Conservation (phyloP, 2,329 filamentous ascomycete genomes). For the Aspergillus luchuensis region DNA sequence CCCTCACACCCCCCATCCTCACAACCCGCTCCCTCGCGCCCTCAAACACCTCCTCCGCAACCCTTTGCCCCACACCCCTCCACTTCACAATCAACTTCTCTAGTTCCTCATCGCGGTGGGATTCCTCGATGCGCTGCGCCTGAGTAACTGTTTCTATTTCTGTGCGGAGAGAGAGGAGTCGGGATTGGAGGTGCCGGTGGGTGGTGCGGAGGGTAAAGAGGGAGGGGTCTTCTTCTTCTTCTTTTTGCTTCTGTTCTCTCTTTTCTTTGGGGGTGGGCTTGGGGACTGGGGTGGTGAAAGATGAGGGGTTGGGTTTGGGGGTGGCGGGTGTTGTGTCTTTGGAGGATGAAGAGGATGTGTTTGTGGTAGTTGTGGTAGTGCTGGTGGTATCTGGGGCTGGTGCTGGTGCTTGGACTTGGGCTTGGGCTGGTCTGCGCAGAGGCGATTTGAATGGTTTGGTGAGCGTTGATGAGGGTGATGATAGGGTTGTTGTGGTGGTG, state of each 20-base stretch:
- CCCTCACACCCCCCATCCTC: conserved; percentile 64
- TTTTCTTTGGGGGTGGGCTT: conserved; percentile 20
- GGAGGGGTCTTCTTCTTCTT: conserved; percentile 14
- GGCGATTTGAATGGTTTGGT: conserved; percentile 74
- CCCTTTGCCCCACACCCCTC: conserved; percentile 60
- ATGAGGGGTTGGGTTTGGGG: not conserved
- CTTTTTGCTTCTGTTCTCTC: conserved; percentile 24
- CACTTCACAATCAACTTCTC: conserved; percentile 61
- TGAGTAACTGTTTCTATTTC: conserved; percentile 56
- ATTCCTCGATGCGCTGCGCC: conserved; percentile 54
- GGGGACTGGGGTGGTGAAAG: not conserved
- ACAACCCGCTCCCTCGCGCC: conserved; percentile 62
- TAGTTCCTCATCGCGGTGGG: conserved; percentile 56
- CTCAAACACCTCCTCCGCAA: conserved; percentile 68
- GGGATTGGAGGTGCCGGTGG: conserved; percentile 35
- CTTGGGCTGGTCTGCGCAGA: conserved; percentile 50
- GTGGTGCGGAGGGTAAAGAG: conserved; percentile 36
- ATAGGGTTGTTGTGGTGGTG: conserved; percentile 46
- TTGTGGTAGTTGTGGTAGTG: not conserved
- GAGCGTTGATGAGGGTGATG: conserved; percentile 49
- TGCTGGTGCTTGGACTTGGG: conserved; percentile 6
- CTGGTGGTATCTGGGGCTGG: conserved; percentile 5
- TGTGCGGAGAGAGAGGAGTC: conserved; percentile 33
- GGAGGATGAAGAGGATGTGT: conserved; percentile 28
- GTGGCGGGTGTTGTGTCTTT: conserved; percentile 12